Conservation (phyloP, 768 basidiomycete genomes). For the Gloeophyllum trabeum region DNA sequence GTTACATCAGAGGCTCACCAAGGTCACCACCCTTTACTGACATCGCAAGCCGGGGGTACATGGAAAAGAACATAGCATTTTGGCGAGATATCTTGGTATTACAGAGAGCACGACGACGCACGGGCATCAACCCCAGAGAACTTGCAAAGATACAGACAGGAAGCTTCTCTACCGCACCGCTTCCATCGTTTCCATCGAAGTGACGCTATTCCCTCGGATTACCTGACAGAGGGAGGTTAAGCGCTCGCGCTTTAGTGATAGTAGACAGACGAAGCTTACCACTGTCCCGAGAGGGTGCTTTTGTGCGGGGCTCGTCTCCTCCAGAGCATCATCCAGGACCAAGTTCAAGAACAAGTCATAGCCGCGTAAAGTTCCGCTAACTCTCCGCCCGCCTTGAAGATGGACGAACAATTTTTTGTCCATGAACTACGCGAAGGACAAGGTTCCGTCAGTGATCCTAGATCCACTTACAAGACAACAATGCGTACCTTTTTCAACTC, state of each 20-base stretch:
- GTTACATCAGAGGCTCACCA: too few relatives aligned
- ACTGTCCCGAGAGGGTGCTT: slow-evolving; percentile 89
- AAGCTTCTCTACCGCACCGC: slow-evolving; percentile 27
- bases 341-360: slow-evolving; percentile 99
- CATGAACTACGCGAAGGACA: slow-evolving; percentile 65
- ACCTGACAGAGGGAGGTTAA: slow-evolving; percentile 40
- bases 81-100: too few relatives aligned
- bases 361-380: slow-evolving; percentile 89
- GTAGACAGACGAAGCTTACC: slow-evolving; percentile 35
- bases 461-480: slow-evolving; percentile 2
- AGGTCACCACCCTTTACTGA: background rate
- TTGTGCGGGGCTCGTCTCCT: slow-evolving; percentile 84
- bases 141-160: background rate
- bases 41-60: slow-evolving; percentile 1
- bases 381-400: slow-evolving; percentile 90
- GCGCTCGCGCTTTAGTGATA: slow-evolving; percentile 4
- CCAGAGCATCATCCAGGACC: slow-evolving; percentile 90
- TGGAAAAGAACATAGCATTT: too few relatives aligned
- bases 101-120: too few relatives aligned
- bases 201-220: slow-evolving; percentile 93
- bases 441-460: slow-evolving; percentile 1
- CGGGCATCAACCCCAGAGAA: too few relatives aligned
- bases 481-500: slow-evolving; percentile 92
- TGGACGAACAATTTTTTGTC: slow-evolving; percentile 95
- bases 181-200: slow-evolving; percentile 87